Conservation (phyloP, 139 green algal species). For the Closterium sp. region DNA sequence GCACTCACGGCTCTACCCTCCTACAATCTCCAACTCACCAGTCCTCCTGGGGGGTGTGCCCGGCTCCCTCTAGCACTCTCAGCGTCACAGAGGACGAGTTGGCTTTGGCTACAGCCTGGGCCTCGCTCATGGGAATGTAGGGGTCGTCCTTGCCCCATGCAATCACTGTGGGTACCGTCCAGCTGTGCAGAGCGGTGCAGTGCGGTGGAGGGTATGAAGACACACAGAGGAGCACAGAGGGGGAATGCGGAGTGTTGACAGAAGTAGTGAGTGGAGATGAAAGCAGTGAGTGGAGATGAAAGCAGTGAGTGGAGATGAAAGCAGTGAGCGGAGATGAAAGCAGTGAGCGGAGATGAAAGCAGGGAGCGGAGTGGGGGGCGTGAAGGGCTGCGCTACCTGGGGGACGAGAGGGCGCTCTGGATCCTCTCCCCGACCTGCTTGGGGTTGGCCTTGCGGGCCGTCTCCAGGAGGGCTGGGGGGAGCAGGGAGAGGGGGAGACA, state of each 20-base stretch:
- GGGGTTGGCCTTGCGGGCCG: neutral
- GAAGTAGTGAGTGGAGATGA: no score
- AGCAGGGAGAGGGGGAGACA: neutral
- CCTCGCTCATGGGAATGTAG: slow-evolving; percentile 19
- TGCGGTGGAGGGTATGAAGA: neutral
- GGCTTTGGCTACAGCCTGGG: slow-evolving; percentile 11
- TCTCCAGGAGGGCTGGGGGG: neutral
- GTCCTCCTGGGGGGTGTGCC: slow-evolving; percentile 37
- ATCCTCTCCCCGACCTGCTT: neutral
- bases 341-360: neutral
- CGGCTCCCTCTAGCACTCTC: slow-evolving; percentile 14
- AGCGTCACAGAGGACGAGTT: slow-evolving; percentile 11
- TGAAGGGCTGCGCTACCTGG: neutral
- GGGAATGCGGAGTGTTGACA: no score
- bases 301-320: neutral
- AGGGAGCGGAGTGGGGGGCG: neutral
- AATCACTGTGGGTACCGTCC: slow-evolving; percentile 23
- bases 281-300: neutral
- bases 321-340: neutral
- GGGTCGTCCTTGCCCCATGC: slow-evolving; percentile 28
- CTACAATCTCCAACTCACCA: slow-evolving; percentile 29
- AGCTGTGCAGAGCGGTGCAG: slow-evolving; percentile 5
- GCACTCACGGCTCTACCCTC: neutral
- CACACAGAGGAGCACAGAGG: neutral
- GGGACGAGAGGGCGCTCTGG: neutral